Conservation (phyloP, 2,329 filamentous ascomycete genomes). For the Phymatotrichopsis omnivora region DNA sequence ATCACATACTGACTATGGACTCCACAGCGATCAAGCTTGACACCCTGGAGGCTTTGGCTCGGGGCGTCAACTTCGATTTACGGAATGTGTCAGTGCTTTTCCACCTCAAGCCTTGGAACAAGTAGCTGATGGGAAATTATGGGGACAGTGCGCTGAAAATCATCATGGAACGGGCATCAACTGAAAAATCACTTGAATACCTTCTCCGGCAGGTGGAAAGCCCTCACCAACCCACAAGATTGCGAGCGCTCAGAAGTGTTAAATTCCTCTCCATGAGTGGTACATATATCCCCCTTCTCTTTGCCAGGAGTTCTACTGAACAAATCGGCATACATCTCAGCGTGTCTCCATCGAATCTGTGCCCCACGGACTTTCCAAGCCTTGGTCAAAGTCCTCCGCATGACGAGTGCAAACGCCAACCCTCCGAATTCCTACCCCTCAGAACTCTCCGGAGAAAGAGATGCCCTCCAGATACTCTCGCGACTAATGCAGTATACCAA, state of each 20-base stretch:
- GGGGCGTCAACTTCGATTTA: slow-evolving; percentile 25
- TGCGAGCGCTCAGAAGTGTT: slow-evolving; percentile 20
- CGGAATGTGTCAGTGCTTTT: slow-evolving; percentile 22
- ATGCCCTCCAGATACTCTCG: slow-evolving; percentile 21
- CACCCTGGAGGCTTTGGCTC: slow-evolving; percentile 23
- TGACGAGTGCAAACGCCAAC: slow-evolving; percentile 1
- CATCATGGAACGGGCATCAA: slow-evolving; percentile 25
- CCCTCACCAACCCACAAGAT: slow-evolving; percentile 1
- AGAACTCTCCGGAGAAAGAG: slow-evolving; percentile 17
- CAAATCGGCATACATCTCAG: slow-evolving; percentile 1
- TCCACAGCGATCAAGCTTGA: slow-evolving; percentile 25
- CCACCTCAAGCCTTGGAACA: background rate
- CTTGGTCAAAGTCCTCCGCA: slow-evolving; percentile 18
- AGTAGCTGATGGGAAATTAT: background rate
- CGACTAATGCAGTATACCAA: slow-evolving; percentile 21
- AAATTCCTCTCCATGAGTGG: slow-evolving; percentile 19
- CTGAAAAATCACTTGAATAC: slow-evolving; percentile 15
- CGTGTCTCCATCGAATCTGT: slow-evolving; percentile 19
- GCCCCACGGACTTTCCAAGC: slow-evolving; percentile 17
- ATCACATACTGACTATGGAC: slow-evolving; percentile 19
- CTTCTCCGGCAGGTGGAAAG: slow-evolving; percentile 18
- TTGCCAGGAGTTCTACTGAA: no score
- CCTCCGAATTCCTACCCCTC: slow-evolving; percentile 1
- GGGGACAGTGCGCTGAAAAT: slow-evolving; percentile 25
- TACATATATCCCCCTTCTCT: slow-evolving; percentile 3